These are phyloP conservation scores for Grifola frondosa DNA, from an alignment of 1,284 basidiomycete genomes.

Conservation along the genomic window DNA sequence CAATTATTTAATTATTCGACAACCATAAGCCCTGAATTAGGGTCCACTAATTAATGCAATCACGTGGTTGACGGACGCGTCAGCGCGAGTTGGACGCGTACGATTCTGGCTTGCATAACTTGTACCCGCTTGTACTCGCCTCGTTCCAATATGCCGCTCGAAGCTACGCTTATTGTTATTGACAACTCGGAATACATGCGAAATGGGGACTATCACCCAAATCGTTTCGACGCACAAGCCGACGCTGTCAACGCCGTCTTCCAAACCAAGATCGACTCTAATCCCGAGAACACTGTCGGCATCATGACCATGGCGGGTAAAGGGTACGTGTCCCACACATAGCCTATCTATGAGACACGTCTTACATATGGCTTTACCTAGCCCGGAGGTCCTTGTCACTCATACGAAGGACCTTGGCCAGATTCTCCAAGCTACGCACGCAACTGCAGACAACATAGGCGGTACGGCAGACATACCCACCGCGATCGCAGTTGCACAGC, in stretches of 20 bases:
- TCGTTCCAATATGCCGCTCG: conserved; percentile 78
- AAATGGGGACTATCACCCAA: conserved; percentile 93
- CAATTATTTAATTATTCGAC: no score
- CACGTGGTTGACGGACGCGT: conserved; percentile 7
- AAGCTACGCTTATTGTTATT: conserved; percentile 91
- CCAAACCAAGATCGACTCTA: conserved; percentile 90
- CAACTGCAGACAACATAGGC: conserved; percentile 66
- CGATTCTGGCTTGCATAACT: background rate
- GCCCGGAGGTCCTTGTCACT: conserved; percentile 93
- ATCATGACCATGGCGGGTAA: conserved; percentile 98
- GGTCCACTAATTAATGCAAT: background rate
- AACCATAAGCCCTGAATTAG: background rate
- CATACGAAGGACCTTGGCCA: conserved; percentile 95
- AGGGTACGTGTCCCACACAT: conserved; percentile 54
- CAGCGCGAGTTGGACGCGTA: conserved; percentile 6
- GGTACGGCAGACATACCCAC: conserved; percentile 86
- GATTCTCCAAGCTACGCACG: conserved; percentile 80
- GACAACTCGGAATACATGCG: conserved; percentile 96
- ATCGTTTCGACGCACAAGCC: conserved; percentile 85
- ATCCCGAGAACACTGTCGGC: conserved; percentile 97
- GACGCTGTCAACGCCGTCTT: conserved; percentile 93
- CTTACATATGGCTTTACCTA: conserved; percentile 32
- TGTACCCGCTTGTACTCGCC: no score
- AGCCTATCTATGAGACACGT: background rate
- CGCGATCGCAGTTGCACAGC: conserved; percentile 89